Evolutionary conservation across 1,284 basidiomycete genomes (phyloP), one percentile per base, ranked within the genome.

Genomic region (Sparassis latifolia): DNA sequence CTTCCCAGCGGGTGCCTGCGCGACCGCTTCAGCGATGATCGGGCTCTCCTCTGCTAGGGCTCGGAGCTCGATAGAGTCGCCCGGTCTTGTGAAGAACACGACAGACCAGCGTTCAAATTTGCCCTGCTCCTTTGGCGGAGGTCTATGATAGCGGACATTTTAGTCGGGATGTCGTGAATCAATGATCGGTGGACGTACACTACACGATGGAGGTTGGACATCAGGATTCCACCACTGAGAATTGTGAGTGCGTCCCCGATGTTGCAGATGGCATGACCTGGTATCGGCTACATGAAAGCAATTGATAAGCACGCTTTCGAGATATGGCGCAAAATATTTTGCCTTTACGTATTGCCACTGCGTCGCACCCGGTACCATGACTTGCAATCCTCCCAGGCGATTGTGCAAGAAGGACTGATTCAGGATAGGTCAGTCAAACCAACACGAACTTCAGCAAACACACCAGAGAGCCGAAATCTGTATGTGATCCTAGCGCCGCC

Each of bases 311-410:
- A 20, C 20, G 20, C 20, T 20, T 20, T 20, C 20, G 20, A 20
- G 20, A 20, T 20, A 20, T 20, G 20, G 20, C 20, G 20, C 20
- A 20, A 20, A 20, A 20, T 20, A 20, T 9, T 9, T 38, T 59
- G 80, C 82, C 70, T 77, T 77, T 55, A 87, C 72, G 55, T 86
- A 88, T 56, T 79, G 78, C 86, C 85, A 89, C 27, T 72, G 64
- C n/a, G 79, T 72, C 4, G 73, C 65, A 5, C 79, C 79, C 0
- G 83, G 82, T 1, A 76, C 74, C 31, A 86, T 69, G 0, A 88
- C 84, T 57, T 88, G 86, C 3, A 89, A 66, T 84, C 20, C 20
- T 20, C 20, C 20, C 20, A 20, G 20, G 20, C 20, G 20, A 20
- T 20, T 20, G 20, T 20, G 80, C 42, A 86, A 67, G 65, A 84